Conservation (phyloP, 495 filamentous ascomycete genomes). For the Talaromyces wortmannii region DNA sequence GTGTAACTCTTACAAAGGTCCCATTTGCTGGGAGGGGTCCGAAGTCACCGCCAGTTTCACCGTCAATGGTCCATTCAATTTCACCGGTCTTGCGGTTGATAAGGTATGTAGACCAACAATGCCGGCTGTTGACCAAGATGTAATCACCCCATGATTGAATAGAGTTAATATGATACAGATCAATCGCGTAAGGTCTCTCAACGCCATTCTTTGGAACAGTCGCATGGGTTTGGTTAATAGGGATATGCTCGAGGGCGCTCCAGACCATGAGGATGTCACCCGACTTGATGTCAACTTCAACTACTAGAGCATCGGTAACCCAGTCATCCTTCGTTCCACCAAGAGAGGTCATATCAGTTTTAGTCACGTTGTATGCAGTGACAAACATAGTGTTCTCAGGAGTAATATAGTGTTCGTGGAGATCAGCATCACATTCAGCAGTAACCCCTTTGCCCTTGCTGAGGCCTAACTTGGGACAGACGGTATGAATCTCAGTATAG, state of each 20-base stretch:
- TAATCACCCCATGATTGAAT: constrained; percentile 25
- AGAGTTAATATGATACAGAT: constrained; percentile 35
- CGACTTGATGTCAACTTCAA: constrained; percentile 34
- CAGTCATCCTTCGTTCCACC: constrained; percentile 34
- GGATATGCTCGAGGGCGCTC: constrained; percentile 24
- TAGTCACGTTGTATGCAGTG: constrained; percentile 47
- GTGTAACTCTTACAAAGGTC: background rate
- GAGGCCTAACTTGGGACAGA: constrained; percentile 19
- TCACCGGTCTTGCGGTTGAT: constrained; percentile 20
- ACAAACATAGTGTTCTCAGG: constrained; percentile 43
- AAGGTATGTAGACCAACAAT: constrained; percentile 28
- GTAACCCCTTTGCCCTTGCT: constrained; percentile 18
- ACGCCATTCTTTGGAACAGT: constrained; percentile 12
- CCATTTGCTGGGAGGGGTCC: background rate
- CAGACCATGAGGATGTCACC: constrained; percentile 27
- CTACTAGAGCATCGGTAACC: constrained; percentile 39
- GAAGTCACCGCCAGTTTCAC: background rate
- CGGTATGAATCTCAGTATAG: constrained; percentile 31
- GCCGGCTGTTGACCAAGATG: constrained; percentile 30
- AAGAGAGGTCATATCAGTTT: constrained; percentile 36
- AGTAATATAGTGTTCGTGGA: constrained; percentile 44
- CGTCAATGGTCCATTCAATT: background rate
- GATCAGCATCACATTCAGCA: constrained; percentile 27
- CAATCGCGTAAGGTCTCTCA: constrained; percentile 25
- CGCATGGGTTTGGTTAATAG: constrained; percentile 14